These are phyloP conservation scores for Malbranchea zuffiana DNA, from an alignment of 2,329 filamentous ascomycete genomes.

Conservation along the genomic window DNA sequence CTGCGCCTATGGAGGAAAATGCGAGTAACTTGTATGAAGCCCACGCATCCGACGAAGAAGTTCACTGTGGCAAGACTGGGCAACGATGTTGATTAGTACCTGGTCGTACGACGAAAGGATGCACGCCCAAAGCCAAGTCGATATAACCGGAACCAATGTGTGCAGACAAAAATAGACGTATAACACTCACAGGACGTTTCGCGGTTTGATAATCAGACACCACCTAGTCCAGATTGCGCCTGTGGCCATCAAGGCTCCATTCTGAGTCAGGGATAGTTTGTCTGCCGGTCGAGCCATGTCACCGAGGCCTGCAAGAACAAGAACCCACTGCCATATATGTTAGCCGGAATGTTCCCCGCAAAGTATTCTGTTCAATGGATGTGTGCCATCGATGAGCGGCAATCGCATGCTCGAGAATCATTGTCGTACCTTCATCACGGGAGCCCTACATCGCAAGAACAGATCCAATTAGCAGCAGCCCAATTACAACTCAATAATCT, in stretches of 20 bases:
- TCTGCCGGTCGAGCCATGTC: conserved; percentile 87
- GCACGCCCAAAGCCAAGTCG: too few species aligned
- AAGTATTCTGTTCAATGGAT: neutral
- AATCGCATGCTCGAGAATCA: neutral
- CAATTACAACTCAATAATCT: conserved; percentile 6
- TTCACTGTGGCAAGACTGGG: conserved; percentile 80
- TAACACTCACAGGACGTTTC: conserved; percentile 69
- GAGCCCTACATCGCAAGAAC: conserved; percentile 51
- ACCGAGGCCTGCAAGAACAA: conserved; percentile 83
- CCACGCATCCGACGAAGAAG: conserved; percentile 90
- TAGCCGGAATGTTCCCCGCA: neutral
- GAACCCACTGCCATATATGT: conserved; percentile 56
- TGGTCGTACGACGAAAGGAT: too few species aligned
- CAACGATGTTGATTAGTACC: too few species aligned
- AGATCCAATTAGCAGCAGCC: neutral
- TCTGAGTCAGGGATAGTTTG: conserved; percentile 87
- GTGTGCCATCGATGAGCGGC: neutral
- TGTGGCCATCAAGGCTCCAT: conserved; percentile 77
- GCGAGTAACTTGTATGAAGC: conserved; percentile 67
- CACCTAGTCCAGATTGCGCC: conserved; percentile 96
- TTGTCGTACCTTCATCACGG: conserved; percentile 67
- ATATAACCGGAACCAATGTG: neutral
- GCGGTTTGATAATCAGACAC: conserved; percentile 94
- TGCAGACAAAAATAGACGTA: too few species aligned
- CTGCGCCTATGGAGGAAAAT: conserved; percentile 51